Percentiles rank a stretch among this genome's conserved stretches.
phyloP scores from a whole-genome alignment of 371 early-diverging fungal species.

The Zopfochytrium polystomum region DNA sequence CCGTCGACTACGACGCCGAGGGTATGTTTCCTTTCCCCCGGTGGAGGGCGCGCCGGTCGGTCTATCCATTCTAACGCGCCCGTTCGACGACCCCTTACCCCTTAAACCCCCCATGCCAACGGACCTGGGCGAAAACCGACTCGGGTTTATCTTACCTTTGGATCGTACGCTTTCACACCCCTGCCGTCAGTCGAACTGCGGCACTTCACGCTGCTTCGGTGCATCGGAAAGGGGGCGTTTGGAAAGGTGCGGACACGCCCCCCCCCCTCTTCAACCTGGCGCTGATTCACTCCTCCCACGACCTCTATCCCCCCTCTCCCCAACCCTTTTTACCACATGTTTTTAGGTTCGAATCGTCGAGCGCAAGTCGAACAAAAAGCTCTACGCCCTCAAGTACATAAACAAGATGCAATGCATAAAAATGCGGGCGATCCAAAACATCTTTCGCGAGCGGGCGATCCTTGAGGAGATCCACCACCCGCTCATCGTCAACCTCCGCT shows the following conservation, averaged over 20 bases:
- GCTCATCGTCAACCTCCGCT: slow-evolving; percentile 73
- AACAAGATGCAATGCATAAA: slow-evolving; percentile 69
- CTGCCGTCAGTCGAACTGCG: slow-evolving; percentile 15
- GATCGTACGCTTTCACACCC: not conserved
- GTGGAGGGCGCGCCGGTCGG: no score
- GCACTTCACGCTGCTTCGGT: slow-evolving; percentile 41
- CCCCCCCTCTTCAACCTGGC: no score
- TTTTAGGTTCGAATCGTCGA: slow-evolving; percentile 74
- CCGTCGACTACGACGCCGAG: not conserved
- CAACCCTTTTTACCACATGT: slow-evolving; percentile 27
- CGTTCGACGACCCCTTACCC: not conserved
- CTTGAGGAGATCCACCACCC: slow-evolving; percentile 75
- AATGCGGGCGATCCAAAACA: slow-evolving; percentile 66
- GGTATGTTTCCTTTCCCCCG: not conserved
- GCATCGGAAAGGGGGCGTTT: slow-evolving; percentile 52
- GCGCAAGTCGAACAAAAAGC: slow-evolving; percentile 65
- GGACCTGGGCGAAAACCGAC: not conserved
- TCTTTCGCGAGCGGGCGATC: slow-evolving; percentile 75
- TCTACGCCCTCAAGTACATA: slow-evolving; percentile 81
- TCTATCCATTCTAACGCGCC: not conserved
- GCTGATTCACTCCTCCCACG: no score
- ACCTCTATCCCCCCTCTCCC: no score
- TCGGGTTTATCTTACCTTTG: not conserved
- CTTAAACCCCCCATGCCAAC: slow-evolving; percentile 5
- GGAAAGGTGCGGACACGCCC: slow-evolving; percentile 39